These are phyloP conservation scores for Hypomontagnella submonticulosa DNA, from an alignment of 495 filamentous ascomycete species.

Conservation along the genomic window DNA sequence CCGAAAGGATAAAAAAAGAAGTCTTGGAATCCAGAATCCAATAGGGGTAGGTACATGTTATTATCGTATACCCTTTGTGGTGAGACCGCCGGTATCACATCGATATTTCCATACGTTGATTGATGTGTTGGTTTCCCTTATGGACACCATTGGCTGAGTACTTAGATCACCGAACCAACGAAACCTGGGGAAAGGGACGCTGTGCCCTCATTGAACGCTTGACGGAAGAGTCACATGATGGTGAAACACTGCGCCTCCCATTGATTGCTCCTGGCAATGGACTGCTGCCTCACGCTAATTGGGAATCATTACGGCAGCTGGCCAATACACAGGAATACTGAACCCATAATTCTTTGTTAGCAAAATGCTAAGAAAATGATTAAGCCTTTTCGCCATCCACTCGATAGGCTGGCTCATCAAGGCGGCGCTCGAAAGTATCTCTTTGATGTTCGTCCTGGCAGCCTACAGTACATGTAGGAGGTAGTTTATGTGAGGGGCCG, in stretches of 20 bases:
- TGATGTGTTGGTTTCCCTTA: slow-evolving; percentile 6
- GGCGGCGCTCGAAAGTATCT: slow-evolving; percentile 1
- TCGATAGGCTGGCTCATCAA: slow-evolving; percentile 1
- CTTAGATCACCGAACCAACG: slow-evolving; percentile 18
- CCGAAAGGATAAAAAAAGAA: slow-evolving; percentile 4
- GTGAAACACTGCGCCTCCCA: slow-evolving; percentile 28
- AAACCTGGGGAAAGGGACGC: slow-evolving; percentile 13
- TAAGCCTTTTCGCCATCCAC: slow-evolving; percentile 19
- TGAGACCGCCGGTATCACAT: neutral
- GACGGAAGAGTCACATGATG: slow-evolving; percentile 36
- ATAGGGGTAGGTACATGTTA: neutral
- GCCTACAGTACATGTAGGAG: neutral
- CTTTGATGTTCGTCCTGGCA: slow-evolving; percentile 12
- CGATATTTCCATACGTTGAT: neutral
- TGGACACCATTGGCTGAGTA: slow-evolving; percentile 4
- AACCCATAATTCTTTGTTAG: slow-evolving; percentile 13
- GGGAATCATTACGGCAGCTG: slow-evolving; percentile 10
- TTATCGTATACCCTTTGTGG: slow-evolving; percentile 13
- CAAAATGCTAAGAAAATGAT: slow-evolving; percentile 13
- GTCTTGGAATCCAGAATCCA: too few relatives aligned
- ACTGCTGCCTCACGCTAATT: slow-evolving; percentile 12
- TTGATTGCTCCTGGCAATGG: slow-evolving; percentile 11
- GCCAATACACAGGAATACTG: slow-evolving; percentile 3
- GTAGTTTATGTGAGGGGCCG: slow-evolving; percentile 5
- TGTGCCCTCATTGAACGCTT: slow-evolving; percentile 23